Conservation (phyloP, 2,329 filamentous ascomycete genomes). For the Pseudogymnoascus sp. region DNA sequence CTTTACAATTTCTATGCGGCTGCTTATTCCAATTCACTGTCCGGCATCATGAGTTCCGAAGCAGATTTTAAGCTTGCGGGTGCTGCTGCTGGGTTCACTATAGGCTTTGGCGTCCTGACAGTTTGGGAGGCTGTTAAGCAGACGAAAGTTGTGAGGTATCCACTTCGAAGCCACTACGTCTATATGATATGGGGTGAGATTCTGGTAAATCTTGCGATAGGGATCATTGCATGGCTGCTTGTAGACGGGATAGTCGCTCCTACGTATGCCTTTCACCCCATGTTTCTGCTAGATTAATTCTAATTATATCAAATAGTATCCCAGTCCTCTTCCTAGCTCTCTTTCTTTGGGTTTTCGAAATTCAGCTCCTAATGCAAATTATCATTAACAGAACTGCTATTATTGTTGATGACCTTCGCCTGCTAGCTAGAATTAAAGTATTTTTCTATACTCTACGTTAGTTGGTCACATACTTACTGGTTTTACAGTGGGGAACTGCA, state of each 20-base stretch:
- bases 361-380: conserved; percentile 46
- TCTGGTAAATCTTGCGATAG: conserved; percentile 32
- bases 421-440: conserved; percentile 11
- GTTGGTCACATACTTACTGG: conserved; percentile 32
- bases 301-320: background rate
- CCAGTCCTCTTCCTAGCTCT: conserved; percentile 10
- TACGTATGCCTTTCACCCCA: conserved; percentile 20
- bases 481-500: conserved; percentile 21
- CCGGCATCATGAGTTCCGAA: background rate
- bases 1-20: background rate
- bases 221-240: conserved; percentile 34
- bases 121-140: conserved; percentile 30
- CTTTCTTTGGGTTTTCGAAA: conserved; percentile 38
- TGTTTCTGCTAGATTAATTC: conserved; percentile 8
- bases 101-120: conserved; percentile 30
- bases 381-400: conserved; percentile 47
- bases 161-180: conserved; percentile 29
- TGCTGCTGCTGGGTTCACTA: conserved; percentile 30
- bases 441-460: conserved; percentile 30
- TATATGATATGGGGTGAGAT: conserved; percentile 39
- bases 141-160: conserved; percentile 17
- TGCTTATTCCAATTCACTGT: background rate
- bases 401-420: conserved; percentile 28
- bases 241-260: conserved; percentile 28
- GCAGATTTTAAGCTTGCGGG: conserved; percentile 22